phyloP scores from a whole-genome alignment of 768 basidiomycete genomes.

The Lepiota subincarnata region DNA sequence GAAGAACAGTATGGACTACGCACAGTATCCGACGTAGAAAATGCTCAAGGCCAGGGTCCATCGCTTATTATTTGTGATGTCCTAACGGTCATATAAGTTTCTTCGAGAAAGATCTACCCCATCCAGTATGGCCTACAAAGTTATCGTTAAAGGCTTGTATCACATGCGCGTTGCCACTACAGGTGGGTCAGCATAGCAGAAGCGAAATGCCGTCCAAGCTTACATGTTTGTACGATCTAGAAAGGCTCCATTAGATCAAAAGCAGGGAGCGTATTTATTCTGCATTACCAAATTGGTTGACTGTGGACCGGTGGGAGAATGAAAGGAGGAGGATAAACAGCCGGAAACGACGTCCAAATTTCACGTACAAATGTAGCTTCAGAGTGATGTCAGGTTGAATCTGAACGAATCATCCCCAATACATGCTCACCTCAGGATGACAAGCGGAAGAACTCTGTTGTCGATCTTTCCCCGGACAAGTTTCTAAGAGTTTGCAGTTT shows the following conservation, averaged over 20 bases:
- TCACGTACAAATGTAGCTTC: conserved; percentile 31
- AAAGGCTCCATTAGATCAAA: not conserved
- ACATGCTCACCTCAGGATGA: conserved; percentile 41
- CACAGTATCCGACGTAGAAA: conserved; percentile 60
- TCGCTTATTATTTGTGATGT: conserved; percentile 47
- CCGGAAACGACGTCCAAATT: conserved; percentile 16
- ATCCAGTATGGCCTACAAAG: conserved; percentile 31
- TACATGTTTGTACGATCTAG: conserved; percentile 59
- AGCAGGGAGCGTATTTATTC: not conserved
- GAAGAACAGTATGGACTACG: conserved; percentile 11
- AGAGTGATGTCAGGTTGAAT: not conserved
- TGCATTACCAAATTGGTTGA: conserved; percentile 44
- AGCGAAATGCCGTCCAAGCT: conserved; percentile 3
- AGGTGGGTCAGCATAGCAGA: not conserved
- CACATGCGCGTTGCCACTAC: conserved; percentile 54
- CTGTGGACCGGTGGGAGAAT: conserved; percentile 18
- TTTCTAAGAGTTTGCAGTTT: conserved; percentile 22
- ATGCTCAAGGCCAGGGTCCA: conserved; percentile 57
- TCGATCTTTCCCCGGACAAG: conserved; percentile 49
- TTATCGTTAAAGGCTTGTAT: conserved; percentile 48
- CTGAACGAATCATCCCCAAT: not conserved
- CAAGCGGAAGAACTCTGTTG: conserved; percentile 41
- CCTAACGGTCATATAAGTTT: conserved; percentile 24
- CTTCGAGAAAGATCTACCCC: not conserved
- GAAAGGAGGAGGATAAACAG: too few relatives aligned